Evolutionary conservation across 129 eudicot genomes (phyloP), one percentile per base, ranked within the genome.

Genomic region (Gnaphalium uliginosum): DNA sequence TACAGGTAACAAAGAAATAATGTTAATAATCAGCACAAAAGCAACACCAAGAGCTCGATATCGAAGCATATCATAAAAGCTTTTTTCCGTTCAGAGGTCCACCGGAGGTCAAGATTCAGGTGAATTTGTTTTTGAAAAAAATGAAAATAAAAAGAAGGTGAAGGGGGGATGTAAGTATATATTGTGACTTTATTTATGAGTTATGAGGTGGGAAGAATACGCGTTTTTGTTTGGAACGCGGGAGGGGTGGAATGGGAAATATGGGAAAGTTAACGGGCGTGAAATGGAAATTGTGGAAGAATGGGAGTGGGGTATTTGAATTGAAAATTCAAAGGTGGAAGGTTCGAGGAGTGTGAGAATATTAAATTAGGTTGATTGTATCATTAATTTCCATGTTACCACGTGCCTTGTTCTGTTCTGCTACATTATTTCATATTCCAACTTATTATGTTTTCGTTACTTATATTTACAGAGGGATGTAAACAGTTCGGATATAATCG

Each of bases 261-360:
- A 6, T 30, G 30, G 57, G 17, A 60, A 14, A 64, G 81, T 24
- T 29, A 22, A 61, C 54, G 75, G 77, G 76, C 61, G 56, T 66
- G 46, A 68, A 2, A n/a, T 35, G 74, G 35, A 50, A 59, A 53
- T 48, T 6, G 15, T 8, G 0, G 9, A 9, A 9, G 14, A 22
- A 4, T 0, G 15, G n/a, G 54, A 29, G 22, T 53, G 73, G 73
- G 66, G 30, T 18, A 6, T 68, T 75, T 54, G 60, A 59, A 60
- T 75, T 72, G 76, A 75, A 81, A 72, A 39, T 4, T 79, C 57
- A 54, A 71, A 70, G 19, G 5, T 75, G 82, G 76, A 71, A 71
- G 81, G 82, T 83, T 79, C 87, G 57, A 79, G 84, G 76, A 63
- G 67, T 66, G 74, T 56, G 83, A 72, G 5, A 46, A 46, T 46